Percentiles rank a stretch among this genome's conserved stretches.
Evolutionary conservation across 2,329 filamentous ascomycete genomes (phyloP).

Genomic region (Aspergillus sp.): DNA sequence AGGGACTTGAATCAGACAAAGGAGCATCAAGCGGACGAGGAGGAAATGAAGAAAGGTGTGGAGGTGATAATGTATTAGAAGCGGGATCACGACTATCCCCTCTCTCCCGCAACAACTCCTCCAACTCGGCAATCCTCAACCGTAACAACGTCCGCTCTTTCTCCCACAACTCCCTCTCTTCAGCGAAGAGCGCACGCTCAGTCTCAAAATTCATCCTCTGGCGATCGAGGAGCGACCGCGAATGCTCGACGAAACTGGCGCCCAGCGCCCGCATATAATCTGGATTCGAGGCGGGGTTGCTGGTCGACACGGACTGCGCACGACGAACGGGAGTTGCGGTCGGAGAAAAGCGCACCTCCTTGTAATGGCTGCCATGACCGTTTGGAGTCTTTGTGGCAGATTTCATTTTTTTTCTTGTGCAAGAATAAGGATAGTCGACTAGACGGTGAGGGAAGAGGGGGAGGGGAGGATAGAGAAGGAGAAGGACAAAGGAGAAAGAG

Average conservation of each 20-base stretch:
- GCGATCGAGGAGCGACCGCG: constrained; percentile 33
- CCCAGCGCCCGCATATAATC: constrained; percentile 23
- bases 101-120: constrained; percentile 15
- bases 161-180: constrained; percentile 42
- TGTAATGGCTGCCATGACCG: constrained; percentile 32
- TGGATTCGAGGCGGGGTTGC: constrained; percentile 25
- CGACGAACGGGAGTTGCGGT: constrained; percentile 32
- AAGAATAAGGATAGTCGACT: background rate
- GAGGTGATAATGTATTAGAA: no score
- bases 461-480: background rate
- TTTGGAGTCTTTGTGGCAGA: constrained; percentile 19
- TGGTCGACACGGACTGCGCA: constrained; percentile 34
- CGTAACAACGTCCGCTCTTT: constrained; percentile 39
- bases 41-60: no score
- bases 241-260: constrained; percentile 38
- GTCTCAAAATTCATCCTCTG: constrained; percentile 35
- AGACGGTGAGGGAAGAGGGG: background rate
- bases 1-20: no score
- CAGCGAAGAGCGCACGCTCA: constrained; percentile 36
- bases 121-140: constrained; percentile 37
- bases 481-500: background rate
- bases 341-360: constrained; percentile 40
- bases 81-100: no score
- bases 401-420: constrained; percentile 16
- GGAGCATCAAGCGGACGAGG: no score